These are phyloP conservation scores for Lodderomyces orthopsilosis DNA, from an alignment of 1,139 yeast species.

Conservation along the genomic window DNA sequence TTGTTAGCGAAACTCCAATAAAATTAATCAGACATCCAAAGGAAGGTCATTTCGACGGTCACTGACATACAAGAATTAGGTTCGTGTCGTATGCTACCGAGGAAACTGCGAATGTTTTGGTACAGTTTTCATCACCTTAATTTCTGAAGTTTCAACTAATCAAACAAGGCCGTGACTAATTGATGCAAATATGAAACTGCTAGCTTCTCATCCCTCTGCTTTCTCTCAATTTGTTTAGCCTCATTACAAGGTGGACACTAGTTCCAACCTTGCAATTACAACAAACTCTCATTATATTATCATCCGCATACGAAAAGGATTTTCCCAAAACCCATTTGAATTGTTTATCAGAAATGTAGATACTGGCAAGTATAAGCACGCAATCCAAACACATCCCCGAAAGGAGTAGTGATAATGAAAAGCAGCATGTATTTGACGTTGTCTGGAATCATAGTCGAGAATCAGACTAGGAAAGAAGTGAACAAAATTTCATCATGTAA, in stretches of 20 bases:
- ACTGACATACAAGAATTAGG: conserved; percentile 77
- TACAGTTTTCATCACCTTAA: conserved; percentile 68
- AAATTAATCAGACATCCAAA: conserved; percentile 56
- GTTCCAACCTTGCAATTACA: conserved; percentile 9
- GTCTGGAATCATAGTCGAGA: conserved; percentile 79
- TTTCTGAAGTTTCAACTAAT: conserved; percentile 11
- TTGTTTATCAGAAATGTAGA: conserved; percentile 60
- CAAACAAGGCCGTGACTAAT: not conserved
- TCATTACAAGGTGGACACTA: conserved; percentile 8
- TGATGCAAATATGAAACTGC: not conserved
- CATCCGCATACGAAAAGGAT: too few species aligned
- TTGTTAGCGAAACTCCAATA: not conserved
- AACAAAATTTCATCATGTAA: conserved; percentile 55
- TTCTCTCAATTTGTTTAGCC: conserved; percentile 1
- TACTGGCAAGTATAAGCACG: conserved; percentile 84
- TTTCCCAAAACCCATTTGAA: not conserved
- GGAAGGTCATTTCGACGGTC: conserved; percentile 73
- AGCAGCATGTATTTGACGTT: conserved; percentile 48
- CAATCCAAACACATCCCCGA: conserved; percentile 16
- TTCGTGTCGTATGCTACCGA: conserved; percentile 81
- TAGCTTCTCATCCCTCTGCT: not conserved
- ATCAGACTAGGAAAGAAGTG: conserved; percentile 78
- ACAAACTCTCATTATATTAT: not conserved
- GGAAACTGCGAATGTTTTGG: conserved; percentile 90
- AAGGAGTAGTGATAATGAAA: conserved; percentile 1